Percentiles rank a stretch among this genome's conserved stretches.
These are phyloP conservation scores for Tetrapisispora nanseiensis DNA, from an alignment of 805 yeast genomes.

Conservation along the genomic window DNA sequence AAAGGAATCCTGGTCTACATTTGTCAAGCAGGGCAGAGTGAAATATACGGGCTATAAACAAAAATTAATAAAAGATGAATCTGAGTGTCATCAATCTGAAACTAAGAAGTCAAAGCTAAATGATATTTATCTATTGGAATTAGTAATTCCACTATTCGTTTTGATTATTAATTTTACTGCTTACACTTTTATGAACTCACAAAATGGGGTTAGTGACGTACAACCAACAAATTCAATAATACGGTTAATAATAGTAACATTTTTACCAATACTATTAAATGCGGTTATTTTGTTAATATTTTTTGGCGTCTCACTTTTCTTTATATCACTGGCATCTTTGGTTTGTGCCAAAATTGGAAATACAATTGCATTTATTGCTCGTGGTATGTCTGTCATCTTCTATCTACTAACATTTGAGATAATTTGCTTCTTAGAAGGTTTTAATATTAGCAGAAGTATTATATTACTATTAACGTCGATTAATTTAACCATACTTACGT, in stretches of 20 bases:
- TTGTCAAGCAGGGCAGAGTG: constrained; percentile 68
- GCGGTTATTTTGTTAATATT: constrained; percentile 24
- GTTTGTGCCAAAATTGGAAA: constrained; percentile 40
- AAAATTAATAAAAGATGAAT: constrained; percentile 51
- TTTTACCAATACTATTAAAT: constrained; percentile 40
- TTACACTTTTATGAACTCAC: constrained; percentile 74
- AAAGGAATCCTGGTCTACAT: constrained; percentile 70
- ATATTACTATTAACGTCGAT: constrained; percentile 50
- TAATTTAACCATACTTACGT: constrained; percentile 48
- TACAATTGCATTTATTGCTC: constrained; percentile 47
- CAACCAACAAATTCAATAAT: constrained; percentile 47
- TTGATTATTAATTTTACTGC: constrained; percentile 64
- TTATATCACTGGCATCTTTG: constrained; percentile 41
- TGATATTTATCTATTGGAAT: constrained; percentile 71
- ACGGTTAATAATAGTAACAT: constrained; percentile 46
- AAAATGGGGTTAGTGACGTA: constrained; percentile 61
- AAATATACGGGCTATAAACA: constrained; percentile 87
- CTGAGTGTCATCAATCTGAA: constrained; percentile 58
- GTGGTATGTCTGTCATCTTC: constrained; percentile 40
- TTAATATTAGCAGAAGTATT: constrained; percentile 50
- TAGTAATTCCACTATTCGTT: constrained; percentile 60
- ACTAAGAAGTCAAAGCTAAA: constrained; percentile 67
- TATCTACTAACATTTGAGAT: constrained; percentile 51
- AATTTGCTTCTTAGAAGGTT: constrained; percentile 58
- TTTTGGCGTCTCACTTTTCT: constrained; percentile 36